Evolutionary conservation across 768 basidiomycete genomes (phyloP).

Genomic region (Inosperma sp.): DNA sequence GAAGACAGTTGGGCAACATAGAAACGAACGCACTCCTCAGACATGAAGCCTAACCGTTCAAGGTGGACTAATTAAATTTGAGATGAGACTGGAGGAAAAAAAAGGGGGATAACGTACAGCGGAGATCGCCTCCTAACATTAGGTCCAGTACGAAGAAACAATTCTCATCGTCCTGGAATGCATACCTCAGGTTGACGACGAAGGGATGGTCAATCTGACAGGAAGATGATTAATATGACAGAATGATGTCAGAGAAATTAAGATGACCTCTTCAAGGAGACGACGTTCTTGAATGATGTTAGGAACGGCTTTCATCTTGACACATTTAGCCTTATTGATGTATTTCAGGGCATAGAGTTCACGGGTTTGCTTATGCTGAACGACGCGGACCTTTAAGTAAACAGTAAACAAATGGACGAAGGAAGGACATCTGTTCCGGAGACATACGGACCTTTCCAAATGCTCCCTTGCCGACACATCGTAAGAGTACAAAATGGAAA

Average conservation of each 20-base stretch:
- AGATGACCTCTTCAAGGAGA: slow-evolving; percentile 84
- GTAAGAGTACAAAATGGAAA: slow-evolving; percentile 91
- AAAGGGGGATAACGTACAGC: slow-evolving; percentile 56
- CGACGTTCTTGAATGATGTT: slow-evolving; percentile 97
- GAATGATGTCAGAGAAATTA: slow-evolving; percentile 5
- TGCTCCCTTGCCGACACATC: slow-evolving; percentile 98
- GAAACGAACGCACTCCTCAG: slow-evolving; percentile 78
- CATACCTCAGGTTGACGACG: slow-evolving; percentile 92
- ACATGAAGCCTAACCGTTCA: slow-evolving; percentile 69
- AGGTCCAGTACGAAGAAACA: slow-evolving; percentile 98
- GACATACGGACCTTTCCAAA: slow-evolving; percentile 84
- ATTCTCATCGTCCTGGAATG: slow-evolving; percentile 97
- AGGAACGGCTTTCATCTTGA: slow-evolving; percentile 97
- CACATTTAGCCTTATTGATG: slow-evolving; percentile 97
- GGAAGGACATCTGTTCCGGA: not conserved
- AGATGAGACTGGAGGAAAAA: slow-evolving; percentile 3
- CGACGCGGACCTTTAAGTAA: slow-evolving; percentile 81
- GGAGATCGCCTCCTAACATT: slow-evolving; percentile 92
- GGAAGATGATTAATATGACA: slow-evolving; percentile 5
- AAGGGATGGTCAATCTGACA: slow-evolving; percentile 89
- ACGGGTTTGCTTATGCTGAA: slow-evolving; percentile 98
- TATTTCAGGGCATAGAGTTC: slow-evolving; percentile 97
- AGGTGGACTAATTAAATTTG: slow-evolving; percentile 63
- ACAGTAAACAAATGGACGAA: slow-evolving; percentile 11
- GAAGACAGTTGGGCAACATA: slow-evolving; percentile 89